Evolutionary conservation across 306 rosid species (phyloP).

Genomic region (Prunus dulcis): DNA sequence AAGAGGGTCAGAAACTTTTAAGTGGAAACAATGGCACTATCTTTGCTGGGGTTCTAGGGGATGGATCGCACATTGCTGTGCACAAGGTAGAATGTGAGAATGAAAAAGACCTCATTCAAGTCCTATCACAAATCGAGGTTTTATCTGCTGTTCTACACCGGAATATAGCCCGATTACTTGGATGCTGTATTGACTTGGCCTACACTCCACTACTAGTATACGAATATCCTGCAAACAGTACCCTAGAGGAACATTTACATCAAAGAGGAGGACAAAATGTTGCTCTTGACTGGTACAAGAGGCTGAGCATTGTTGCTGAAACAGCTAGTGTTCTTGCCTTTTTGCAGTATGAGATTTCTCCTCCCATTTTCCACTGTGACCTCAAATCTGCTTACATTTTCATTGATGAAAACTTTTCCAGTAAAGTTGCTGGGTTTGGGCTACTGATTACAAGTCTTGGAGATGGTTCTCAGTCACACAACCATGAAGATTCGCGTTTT

Average conservation of each 20-base stretch:
- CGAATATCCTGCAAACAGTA: slow-evolving; percentile 71
- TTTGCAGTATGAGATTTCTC: slow-evolving; percentile 64
- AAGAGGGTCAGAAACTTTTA: slow-evolving; percentile 49
- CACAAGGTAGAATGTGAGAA: slow-evolving; percentile 64
- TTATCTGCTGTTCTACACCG: slow-evolving; percentile 53
- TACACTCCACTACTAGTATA: slow-evolving; percentile 62
- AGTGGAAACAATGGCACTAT: slow-evolving; percentile 50
- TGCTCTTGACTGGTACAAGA: slow-evolving; percentile 69
- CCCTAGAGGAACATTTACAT: slow-evolving; percentile 67
- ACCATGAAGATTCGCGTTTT: slow-evolving; percentile 21
- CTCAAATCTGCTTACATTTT: slow-evolving; percentile 64
- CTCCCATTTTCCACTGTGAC: slow-evolving; percentile 78
- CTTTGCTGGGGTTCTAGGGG: slow-evolving; percentile 62
- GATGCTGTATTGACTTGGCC: slow-evolving; percentile 71
- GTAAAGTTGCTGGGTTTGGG: slow-evolving; percentile 69
- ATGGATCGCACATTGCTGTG: slow-evolving; percentile 73
- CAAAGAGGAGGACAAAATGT: slow-evolving; percentile 40
- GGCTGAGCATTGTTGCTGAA: slow-evolving; percentile 74
- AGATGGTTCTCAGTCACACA: slow-evolving; percentile 31
- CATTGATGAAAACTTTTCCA: slow-evolving; percentile 56
- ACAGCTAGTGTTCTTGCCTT: slow-evolving; percentile 67
- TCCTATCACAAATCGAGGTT: slow-evolving; percentile 69
- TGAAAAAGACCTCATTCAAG: slow-evolving; percentile 55
- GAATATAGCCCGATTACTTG: slow-evolving; percentile 60
- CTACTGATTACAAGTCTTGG: slow-evolving; percentile 29